These are phyloP conservation scores for Diaporthe sp. DNA, from an alignment of 2,329 filamentous ascomycete species.

Conservation along the genomic window DNA sequence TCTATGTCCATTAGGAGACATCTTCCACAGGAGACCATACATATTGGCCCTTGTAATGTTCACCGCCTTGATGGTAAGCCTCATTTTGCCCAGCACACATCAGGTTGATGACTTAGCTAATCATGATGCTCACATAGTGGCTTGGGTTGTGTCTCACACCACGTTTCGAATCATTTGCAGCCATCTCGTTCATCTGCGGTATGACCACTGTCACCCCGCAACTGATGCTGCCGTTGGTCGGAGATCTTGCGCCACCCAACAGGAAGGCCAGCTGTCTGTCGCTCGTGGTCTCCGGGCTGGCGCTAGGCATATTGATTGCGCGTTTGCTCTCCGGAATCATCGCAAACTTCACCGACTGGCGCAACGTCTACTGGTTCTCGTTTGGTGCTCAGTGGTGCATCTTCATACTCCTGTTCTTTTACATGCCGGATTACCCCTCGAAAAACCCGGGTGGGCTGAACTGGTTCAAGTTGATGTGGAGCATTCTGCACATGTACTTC, in stretches of 20 bases:
- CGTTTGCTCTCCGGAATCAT: slow-evolving; percentile 82
- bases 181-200: slow-evolving; percentile 80
- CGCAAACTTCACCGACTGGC: slow-evolving; percentile 81
- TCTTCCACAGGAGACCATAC: slow-evolving; percentile 76
- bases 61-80: slow-evolving; percentile 75
- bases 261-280: slow-evolving; percentile 79
- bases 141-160: slow-evolving; percentile 79
- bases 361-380: slow-evolving; percentile 83
- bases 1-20: slow-evolving; percentile 82
- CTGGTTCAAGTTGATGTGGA: slow-evolving; percentile 76
- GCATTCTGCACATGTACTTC: slow-evolving; percentile 74
- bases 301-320: slow-evolving; percentile 82
- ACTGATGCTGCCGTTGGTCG: slow-evolving; percentile 84
- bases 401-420: slow-evolving; percentile 74
- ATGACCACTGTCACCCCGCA: slow-evolving; percentile 86
- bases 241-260: slow-evolving; percentile 80
- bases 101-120: neutral
- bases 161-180: slow-evolving; percentile 75
- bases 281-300: slow-evolving; percentile 81
- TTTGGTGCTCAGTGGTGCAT: slow-evolving; percentile 80
- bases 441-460: slow-evolving; percentile 76
- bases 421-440: slow-evolving; percentile 85
- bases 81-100: neutral
- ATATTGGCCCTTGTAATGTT: slow-evolving; percentile 76
- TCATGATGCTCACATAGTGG: slow-evolving; percentile 59